Evolutionary conservation across 2,329 filamentous ascomycete genomes (phyloP).

Genomic region (Phyllosticta citriasiana): DNA sequence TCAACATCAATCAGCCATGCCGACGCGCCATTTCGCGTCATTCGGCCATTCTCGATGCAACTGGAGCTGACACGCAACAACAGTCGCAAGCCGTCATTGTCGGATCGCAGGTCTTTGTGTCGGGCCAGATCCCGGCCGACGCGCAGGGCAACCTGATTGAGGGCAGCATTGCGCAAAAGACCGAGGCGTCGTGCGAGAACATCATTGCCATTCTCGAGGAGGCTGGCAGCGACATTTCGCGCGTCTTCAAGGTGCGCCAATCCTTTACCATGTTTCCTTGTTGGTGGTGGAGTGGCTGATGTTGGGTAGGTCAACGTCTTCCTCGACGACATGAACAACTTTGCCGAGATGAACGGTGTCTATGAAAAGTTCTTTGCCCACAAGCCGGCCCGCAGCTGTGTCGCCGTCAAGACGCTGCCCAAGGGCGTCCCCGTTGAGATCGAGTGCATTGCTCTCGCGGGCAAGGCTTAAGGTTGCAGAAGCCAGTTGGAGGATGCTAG

Average conservation of each 20-base stretch:
- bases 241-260: conserved; percentile 67
- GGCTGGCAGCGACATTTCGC: conserved; percentile 66
- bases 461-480: conserved; percentile 10
- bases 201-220: conserved; percentile 73
- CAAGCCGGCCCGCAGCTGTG: conserved; percentile 81
- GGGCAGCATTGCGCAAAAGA: conserved; percentile 58
- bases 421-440: conserved; percentile 84
- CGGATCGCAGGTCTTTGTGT: conserved; percentile 59
- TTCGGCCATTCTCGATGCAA: not conserved
- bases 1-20: not conserved
- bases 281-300: not conserved
- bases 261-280: not conserved
- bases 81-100: conserved; percentile 54
- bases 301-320: conserved; percentile 52
- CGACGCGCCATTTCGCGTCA: not conserved
- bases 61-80: conserved; percentile 1
- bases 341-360: conserved; percentile 75
- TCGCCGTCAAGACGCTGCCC: conserved; percentile 80
- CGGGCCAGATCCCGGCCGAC: conserved; percentile 68
- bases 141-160: conserved; percentile 49
- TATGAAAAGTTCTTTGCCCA: conserved; percentile 74
- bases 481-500: not conserved
- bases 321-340: conserved; percentile 82
- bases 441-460: conserved; percentile 63
- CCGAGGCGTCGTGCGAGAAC: conserved; percentile 65